Base-by-base conservation (phyloP, 371 early-diverging fungal genomes). In the Coemansia linderi region DNA sequence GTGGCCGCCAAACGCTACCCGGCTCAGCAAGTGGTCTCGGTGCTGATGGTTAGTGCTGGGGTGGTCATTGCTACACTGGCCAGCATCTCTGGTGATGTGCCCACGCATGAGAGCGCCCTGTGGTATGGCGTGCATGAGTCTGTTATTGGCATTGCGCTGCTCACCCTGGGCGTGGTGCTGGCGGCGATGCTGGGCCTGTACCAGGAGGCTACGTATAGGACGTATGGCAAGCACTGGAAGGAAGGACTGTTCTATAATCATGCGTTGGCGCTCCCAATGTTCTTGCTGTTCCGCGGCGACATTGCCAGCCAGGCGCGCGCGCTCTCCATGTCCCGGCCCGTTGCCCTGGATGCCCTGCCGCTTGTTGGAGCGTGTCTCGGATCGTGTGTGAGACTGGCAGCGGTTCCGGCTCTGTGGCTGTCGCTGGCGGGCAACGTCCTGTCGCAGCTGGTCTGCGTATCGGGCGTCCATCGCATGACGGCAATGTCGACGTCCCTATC, bases 211-310 rank as follows among this genome's bases (percentile, higher is more conserved):
- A 92, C 92, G 4, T 95, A 95, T 66, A 78, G 80, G 22, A 87
- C 85, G 60, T 93, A 92, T 66, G 92, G 93, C 15, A 87, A 90
- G 29, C 87, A 91, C 54, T 95, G 96, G 96, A 85, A 91, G 31
- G 96, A 95, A 74, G 93, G 92, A 0, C 78, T 95, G 40, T 95
- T 95, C 70, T 95, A 94, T 68, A 92, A 92, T 87, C 96, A 95
- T 73, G 83, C 89, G 41, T 73, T 94, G 37, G 90, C 91, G 0
- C 71, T 95, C 36, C 94, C 95, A 0, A 85, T 91, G 72, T 94
- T 95, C 68, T 43, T 88, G 24, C 39, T 93, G 8, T 89, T 93
- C 65, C 86, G 83, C 71, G 79, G 78, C 31, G 91, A 92, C 67
- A 86, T 95, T 38, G 19, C 61, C 37, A 64, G 64, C 27, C 90